Evolutionary conservation across 192 early-diverging fungal genomes (phyloP), one percentile per base, ranked within the genome.

Genomic region (Spinellus fusiger): DNA sequence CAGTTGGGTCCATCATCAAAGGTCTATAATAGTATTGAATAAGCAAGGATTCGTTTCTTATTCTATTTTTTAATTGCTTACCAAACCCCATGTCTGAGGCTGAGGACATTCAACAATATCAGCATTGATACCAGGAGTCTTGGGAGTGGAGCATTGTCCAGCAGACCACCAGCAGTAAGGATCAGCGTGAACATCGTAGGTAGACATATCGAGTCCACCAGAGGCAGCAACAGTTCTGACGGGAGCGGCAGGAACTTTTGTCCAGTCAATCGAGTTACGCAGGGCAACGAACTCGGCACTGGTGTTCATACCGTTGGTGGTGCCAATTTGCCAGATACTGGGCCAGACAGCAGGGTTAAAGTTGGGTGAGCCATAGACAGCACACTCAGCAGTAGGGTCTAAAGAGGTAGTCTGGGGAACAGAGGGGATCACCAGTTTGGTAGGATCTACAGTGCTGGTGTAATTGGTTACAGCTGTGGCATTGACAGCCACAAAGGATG

Each of bases 1-100:
- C 60, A 56, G 15, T 73, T 77, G 20, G 84, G 84, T 1, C 85
- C 85, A 71, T 74, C 76, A 62, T 78, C 76, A 37, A 66, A 78
- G n/a, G 76, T 78, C 61, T 59, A 37, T 23, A 27, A 12, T 8
- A 20, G 15, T 20, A 34, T 16, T 15, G 10, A 54, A 26, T n/a
- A 54, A 3, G 6, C 44, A 18, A 44, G 47, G 49, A 33, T 49
- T 3, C 49, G 26, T 16, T 29, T 49, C n/a, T 29, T 37, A 33
- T 47, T 26, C 23, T 44, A 33, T 13, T 33, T 48, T 53, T 33
- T 40, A 18, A 32, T 44, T 2, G 27, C 49, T 38, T 58, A 59
- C 49, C 34, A 66, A 46, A 54, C 64, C 48, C 49, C 51, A 61
- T 44, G 31, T 37, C 37, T 33, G 53, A 35, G 66, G 66, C 22